phyloP scores from a whole-genome alignment of 2,329 filamentous ascomycete genomes.

The Sporothrix protearum region DNA sequence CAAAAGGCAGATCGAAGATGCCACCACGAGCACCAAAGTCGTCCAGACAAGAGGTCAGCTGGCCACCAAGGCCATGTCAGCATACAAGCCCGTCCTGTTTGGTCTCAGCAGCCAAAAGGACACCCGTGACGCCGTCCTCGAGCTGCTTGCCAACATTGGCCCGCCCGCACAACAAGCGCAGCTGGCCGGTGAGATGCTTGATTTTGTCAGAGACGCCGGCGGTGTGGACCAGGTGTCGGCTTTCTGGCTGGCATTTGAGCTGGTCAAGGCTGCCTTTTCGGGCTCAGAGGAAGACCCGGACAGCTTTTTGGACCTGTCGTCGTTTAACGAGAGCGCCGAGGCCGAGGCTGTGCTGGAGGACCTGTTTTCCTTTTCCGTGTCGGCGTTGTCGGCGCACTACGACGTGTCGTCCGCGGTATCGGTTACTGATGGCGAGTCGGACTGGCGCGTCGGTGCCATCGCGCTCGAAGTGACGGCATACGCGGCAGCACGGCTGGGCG shows the following conservation, averaged over 20 bases:
- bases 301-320: slow-evolving; percentile 60
- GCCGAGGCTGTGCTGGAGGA: slow-evolving; percentile 55
- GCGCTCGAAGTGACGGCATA: slow-evolving; percentile 78
- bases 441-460: slow-evolving; percentile 74
- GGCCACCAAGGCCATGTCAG: background rate
- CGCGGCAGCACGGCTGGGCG: slow-evolving; percentile 63
- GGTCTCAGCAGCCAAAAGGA: slow-evolving; percentile 62
- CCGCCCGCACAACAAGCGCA: slow-evolving; percentile 56
- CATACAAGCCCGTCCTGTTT: slow-evolving; percentile 61
- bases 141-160: slow-evolving; percentile 56
- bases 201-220: slow-evolving; percentile 55
- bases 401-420: slow-evolving; percentile 34
- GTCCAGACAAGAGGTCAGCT: background rate
- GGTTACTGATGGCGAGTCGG: slow-evolving; percentile 39
- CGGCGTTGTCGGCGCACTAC: slow-evolving; percentile 54
- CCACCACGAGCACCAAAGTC: background rate
- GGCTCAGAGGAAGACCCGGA: slow-evolving; percentile 53
- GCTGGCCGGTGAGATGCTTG: slow-evolving; percentile 63
- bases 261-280: slow-evolving; percentile 58
- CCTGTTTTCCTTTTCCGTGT: slow-evolving; percentile 65
- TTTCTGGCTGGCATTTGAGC: slow-evolving; percentile 75
- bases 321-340: slow-evolving; percentile 33
- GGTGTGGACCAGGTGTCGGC: slow-evolving; percentile 62
- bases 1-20: background rate
- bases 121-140: slow-evolving; percentile 55